Evolutionary conservation across 257 asterid species (phyloP).

Genomic region (Voacanga thouarsii): DNA sequence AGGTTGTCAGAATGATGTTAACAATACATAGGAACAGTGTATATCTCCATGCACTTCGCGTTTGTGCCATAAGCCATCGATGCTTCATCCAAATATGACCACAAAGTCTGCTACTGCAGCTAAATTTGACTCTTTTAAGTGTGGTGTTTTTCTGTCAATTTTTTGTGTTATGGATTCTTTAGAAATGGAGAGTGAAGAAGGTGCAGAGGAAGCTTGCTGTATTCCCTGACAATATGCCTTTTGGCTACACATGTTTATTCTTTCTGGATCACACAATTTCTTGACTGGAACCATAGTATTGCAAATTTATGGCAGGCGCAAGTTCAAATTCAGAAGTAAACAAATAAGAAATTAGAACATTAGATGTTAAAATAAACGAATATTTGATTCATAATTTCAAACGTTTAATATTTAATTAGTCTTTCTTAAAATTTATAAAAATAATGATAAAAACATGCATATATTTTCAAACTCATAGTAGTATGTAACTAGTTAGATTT

Average conservation of each 20-base stretch:
- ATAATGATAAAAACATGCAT: no score
- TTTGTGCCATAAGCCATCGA: background rate
- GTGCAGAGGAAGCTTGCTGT: background rate
- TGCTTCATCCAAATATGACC: background rate
- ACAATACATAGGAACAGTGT: background rate
- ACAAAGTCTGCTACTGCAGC: conserved; percentile 11
- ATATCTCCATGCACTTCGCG: background rate
- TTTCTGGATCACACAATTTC: background rate
- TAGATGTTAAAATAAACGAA: no score
- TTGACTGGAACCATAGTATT: background rate
- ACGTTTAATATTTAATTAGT: no score
- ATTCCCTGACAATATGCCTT: background rate
- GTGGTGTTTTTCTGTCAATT: no score
- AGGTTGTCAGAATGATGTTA: background rate
- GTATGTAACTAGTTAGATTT: no score
- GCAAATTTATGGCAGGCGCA: background rate
- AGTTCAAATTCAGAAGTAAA: background rate
- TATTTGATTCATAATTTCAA: no score
- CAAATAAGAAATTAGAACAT: background rate
- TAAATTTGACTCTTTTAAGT: conserved; percentile 14
- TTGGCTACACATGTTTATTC: background rate
- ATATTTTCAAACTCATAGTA: no score
- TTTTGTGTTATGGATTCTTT: background rate
- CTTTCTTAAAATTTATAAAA: no score
- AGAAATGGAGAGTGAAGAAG: background rate